Evolutionary conservation across 2,329 filamentous ascomycete species (phyloP), one percentile per base, ranked within the genome.

Genomic region (Fusarium sp.): DNA sequence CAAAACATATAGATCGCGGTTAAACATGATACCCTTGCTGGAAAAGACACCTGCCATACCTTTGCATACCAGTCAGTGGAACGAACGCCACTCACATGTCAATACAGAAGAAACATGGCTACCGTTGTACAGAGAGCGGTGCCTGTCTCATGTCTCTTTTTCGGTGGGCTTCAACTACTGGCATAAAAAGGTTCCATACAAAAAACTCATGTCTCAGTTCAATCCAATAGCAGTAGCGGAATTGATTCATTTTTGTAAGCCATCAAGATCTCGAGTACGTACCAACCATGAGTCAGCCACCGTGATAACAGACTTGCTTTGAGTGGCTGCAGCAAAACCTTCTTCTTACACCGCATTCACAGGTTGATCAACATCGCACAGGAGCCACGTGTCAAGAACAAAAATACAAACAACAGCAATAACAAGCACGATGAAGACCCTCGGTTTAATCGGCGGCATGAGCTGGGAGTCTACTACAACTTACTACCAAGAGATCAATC

Each of bases 401-500:
- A 15, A 30, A n/a, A 19, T 10, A 12, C 9, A 50, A 33, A 47
- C 13, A 53, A 33, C 25, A 7, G 16, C 11, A 6, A 23, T 2
- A n/a, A 19, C 16, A 33, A 23, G n/a, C 28, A 58, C 37, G 1
- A 78, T 77, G 79, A 78, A 76, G 53, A 78, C 77, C 1, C 50
- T 78, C 4, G 77, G 78, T 3, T 33, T 79, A 1, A 69, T 79
- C 13, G 77, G 76, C 3, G 78, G 77, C 19, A 79, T 78, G 76
- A 79, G 72, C 50, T 78, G 73, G 73, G 74, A 78, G 16, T 77
- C 78, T 0, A 79, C 76, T 3, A 69, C 71, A 0, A 75, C 69
- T 1, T 79, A 79, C 61, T 79, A 79, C 46, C 73, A 75, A 38
- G 70, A 75, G 15, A 78, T 79, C 54, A 78, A 78, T 23, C 67